Percentiles rank a stretch among this genome's conserved stretches.
Conservation (phyloP, 352 stramenopile species). For the Phytophthora colocasiae region DNA sequence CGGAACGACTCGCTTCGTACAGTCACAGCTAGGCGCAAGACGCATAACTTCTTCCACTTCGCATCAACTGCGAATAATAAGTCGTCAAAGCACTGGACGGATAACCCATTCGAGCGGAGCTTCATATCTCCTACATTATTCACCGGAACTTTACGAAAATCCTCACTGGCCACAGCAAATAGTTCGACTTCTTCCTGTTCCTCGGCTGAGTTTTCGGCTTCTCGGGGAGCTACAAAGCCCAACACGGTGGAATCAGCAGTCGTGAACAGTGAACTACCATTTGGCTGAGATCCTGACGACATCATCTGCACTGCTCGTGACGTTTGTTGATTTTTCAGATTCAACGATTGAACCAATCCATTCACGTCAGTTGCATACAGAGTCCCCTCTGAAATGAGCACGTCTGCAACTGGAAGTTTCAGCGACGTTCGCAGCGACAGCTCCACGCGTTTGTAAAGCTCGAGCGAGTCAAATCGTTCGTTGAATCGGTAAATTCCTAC, state of each 20-base stretch:
- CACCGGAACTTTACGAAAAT: conserved; percentile 47
- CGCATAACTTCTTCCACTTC: conserved; percentile 11
- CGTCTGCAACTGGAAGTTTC: conserved; percentile 23
- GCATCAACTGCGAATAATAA: conserved; percentile 42
- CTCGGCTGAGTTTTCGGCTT: background rate
- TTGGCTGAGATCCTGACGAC: conserved; percentile 2
- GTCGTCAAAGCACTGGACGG: conserved; percentile 36
- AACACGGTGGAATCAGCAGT: conserved; percentile 46
- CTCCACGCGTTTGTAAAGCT: conserved; percentile 39
- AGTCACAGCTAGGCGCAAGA: conserved; percentile 39
- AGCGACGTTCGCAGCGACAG: conserved; percentile 34
- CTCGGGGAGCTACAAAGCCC: conserved; percentile 15
- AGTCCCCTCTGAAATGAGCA: conserved; percentile 32
- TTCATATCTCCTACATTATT: conserved; percentile 2
- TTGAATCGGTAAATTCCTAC: conserved; percentile 42
- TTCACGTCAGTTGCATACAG: conserved; percentile 46
- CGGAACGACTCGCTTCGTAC: conserved; percentile 64
- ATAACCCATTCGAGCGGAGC: conserved; percentile 15
- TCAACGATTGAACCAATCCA: conserved; percentile 48
- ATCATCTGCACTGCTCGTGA: conserved; percentile 40
- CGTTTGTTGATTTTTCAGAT: conserved; percentile 53
- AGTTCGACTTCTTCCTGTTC: conserved; percentile 6
- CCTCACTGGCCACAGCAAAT: conserved; percentile 40
- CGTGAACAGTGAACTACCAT: conserved; percentile 26
- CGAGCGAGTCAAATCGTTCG: conserved; percentile 29